Evolutionary conservation across 2,329 filamentous ascomycete genomes (phyloP), one percentile per base, ranked within the genome.

Genomic region (Teratosphaeria viscida): DNA sequence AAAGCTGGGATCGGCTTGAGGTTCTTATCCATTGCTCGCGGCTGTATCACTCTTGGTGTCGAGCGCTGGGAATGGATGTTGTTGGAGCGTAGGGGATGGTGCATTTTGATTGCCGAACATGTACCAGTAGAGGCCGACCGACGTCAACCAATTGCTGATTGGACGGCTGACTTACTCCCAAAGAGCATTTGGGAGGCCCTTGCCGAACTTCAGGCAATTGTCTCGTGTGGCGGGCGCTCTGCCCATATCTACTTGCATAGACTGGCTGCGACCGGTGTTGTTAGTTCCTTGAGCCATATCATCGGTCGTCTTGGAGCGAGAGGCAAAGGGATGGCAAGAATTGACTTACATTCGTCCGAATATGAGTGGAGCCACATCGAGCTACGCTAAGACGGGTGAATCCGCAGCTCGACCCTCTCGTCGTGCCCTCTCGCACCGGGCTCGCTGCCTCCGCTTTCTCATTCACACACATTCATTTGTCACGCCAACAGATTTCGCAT

Each of bases 1-100:
- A 96, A 87, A 1, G 92, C 86, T 10, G 92, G 92, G 26, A 97
- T 90, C 0, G 81, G 34, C 10, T 23, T 56, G 16, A 49, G n/a
- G 10, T 23, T 49, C 43, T 49, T 49, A 1, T 56, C 55, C 55
- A 56, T 56, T 47, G n/a, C 26, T 49, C 8, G 2, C 23, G 16
- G n/a, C 10, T n/a, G 19, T 23, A 19, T n/a, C 23, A 23, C 19
- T 32, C 29, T 32, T 32, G 29, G 7, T 32, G n/a, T 23, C 11
- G 37, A 43, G 16, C 5, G 43, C 43, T 23, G 2, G 43, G 43
- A 39, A 11, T 11, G 23, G 37, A 39, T 49, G 43, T 19, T 49
- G 43, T 10, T 49, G 43, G 11, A 43, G 37, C 16, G 37, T 2
- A 43, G 16, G 37, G 5, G 2, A 14, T 32, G 29, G 11, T 39